A percentile compares a stretch with the other conserved stretches of the same genome.
phyloP scores from a whole-genome alignment of 2,329 filamentous ascomycete species.

The Mollisiaceae sp. region DNA sequence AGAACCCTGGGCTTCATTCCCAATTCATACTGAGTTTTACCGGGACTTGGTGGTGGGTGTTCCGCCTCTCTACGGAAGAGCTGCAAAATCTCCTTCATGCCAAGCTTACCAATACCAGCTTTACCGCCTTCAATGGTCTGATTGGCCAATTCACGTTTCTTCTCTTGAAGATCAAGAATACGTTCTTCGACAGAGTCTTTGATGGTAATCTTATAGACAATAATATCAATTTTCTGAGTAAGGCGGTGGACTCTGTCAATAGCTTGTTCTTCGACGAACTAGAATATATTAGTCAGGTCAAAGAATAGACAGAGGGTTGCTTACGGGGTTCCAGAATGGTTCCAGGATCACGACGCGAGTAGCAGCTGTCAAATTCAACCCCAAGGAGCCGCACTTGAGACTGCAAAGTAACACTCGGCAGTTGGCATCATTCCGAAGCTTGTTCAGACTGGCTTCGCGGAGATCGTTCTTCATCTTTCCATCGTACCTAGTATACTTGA shows the following conservation, averaged over 20 bases:
- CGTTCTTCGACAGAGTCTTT: conserved; percentile 87
- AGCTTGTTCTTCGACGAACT: conserved; percentile 98
- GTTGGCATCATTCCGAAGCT: conserved; percentile 73
- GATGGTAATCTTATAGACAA: conserved; percentile 93
- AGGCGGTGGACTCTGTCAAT: conserved; percentile 99
- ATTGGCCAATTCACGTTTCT: conserved; percentile 90
- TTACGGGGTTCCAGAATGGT: conserved; percentile 91
- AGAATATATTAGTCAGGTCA: conserved; percentile 26
- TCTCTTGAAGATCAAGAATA: conserved; percentile 92
- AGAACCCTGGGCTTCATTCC: conserved; percentile 39
- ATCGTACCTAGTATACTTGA: conserved; percentile 89
- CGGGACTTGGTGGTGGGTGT: conserved; percentile 30
- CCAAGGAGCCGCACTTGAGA: conserved; percentile 90
- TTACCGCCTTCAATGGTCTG: conserved; percentile 85
- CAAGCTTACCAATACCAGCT: conserved; percentile 79
- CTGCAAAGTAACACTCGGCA: conserved; percentile 90
- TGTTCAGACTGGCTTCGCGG: conserved; percentile 83
- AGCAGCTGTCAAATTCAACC: conserved; percentile 92
- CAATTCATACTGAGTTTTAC: conserved; percentile 31
- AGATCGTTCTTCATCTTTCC: conserved; percentile 93
- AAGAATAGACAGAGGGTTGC: conserved; percentile 10
- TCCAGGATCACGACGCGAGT: conserved; percentile 93
- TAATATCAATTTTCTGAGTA: conserved; percentile 92
- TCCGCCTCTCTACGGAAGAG: conserved; percentile 63
- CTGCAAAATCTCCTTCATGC: conserved; percentile 90